Conservation (phyloP, 441 rosid genomes). For the Populus trichocarpa region DNA sequence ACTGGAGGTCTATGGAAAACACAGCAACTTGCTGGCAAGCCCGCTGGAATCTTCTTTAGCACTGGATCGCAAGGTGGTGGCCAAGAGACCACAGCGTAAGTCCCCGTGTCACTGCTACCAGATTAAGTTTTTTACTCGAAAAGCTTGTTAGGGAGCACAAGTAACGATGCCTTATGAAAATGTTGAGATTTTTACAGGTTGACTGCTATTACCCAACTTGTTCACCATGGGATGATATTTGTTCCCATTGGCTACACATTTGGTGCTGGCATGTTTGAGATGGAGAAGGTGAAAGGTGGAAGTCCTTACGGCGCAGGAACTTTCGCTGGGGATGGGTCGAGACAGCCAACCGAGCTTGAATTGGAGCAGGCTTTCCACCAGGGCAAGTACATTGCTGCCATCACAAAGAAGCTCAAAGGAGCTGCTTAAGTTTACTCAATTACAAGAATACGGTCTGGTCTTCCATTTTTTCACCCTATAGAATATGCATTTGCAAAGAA, state of each 20-base stretch:
- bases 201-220: slow-evolving; percentile 96
- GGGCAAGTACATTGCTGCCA: slow-evolving; percentile 80
- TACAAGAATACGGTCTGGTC: slow-evolving; percentile 12
- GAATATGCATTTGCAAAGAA: slow-evolving; percentile 22
- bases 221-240: slow-evolving; percentile 94
- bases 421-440: slow-evolving; percentile 30
- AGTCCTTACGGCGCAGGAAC: slow-evolving; percentile 96
- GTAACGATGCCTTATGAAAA: neutral
- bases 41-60: slow-evolving; percentile 94
- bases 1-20: slow-evolving; percentile 92
- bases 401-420: slow-evolving; percentile 85
- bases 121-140: neutral
- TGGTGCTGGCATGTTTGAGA: slow-evolving; percentile 98
- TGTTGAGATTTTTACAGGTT: slow-evolving; percentile 36
- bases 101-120: neutral
- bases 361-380: slow-evolving; percentile 89
- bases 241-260: slow-evolving; percentile 95
- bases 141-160: neutral
- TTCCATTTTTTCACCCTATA: slow-evolving; percentile 11
- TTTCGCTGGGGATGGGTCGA: slow-evolving; percentile 81
- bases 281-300: slow-evolving; percentile 91
- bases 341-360: slow-evolving; percentile 79
- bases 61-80: slow-evolving; percentile 99
- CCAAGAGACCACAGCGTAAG: slow-evolving; percentile 97
- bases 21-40: slow-evolving; percentile 90